Base-by-base conservation (phyloP, 2,329 filamentous ascomycete genomes). In the Stachybotrys echinatus region DNA sequence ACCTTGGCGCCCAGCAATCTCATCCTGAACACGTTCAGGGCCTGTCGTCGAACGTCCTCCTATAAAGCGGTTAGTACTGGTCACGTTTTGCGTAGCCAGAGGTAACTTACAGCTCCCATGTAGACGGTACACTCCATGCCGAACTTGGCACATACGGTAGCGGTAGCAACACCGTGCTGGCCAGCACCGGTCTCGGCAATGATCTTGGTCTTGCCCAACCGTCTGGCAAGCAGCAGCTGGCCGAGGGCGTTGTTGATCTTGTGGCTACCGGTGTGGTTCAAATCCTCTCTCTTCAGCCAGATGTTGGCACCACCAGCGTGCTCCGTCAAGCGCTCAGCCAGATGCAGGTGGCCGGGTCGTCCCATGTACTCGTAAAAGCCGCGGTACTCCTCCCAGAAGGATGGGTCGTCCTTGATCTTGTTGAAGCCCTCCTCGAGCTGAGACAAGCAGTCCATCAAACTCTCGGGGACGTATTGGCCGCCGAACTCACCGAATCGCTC, bases 191-290 rank as follows among this genome's bases (percentile, higher is more conserved):
- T 99, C 74, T 99, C 94, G 45, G 94, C 94, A 60, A 99, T 99
- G 61, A 99, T 97, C 67, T 91, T 88, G 6, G 86, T 96, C 81
- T 99, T 99, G 47, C 94, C 94, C 45, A 99, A 73, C 54, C 90
- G 80, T 60, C 81, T 81, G 2, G 94, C 94, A 38, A 99, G 75
- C 14, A 99, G 80, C 45, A 96, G 84, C 70, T 99, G 94, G 2
- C 94, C 94, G 8, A 99, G 76, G 1, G 94, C 94, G 63, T 99
- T 99, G 77, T 99, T 99, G 77, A 99, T 97, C 81, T 99, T 99
- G 79, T 99, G 94, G 55, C 89, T 95, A 58, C 94, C 94, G 8
- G 94, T 97, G 68, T 99, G 94, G 72, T 97, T 97, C 50, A 97
- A 76, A 67, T 99, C 94, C 73, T 99, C 94, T 61, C 94, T 84